Evolutionary conservation across 2,329 filamentous ascomycete species (phyloP).

Genomic region (Hymenoscyphus linearis): DNA sequence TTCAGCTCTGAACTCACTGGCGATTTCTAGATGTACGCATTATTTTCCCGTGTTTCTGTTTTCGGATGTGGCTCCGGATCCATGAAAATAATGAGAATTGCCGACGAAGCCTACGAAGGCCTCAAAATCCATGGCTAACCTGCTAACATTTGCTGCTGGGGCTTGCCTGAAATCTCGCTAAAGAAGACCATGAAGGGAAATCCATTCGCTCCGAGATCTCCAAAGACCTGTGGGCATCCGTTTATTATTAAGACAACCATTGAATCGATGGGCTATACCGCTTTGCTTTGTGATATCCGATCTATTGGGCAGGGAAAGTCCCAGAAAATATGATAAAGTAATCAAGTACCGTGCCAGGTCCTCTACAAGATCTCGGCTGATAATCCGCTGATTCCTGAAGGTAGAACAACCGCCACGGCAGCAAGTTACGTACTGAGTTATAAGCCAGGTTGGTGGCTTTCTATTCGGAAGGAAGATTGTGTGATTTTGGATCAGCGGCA

Average conservation of each 20-base stretch:
- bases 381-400: too few relatives aligned
- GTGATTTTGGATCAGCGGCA: background rate
- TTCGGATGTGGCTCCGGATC: background rate
- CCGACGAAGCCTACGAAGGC: background rate
- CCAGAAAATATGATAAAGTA: slow-evolving; percentile 2
- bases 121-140: background rate
- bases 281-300: background rate
- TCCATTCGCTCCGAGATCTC: background rate
- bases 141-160: background rate
- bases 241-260: background rate
- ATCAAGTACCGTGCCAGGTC: slow-evolving; percentile 2
- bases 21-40: background rate
- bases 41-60: background rate
- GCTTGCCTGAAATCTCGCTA: background rate
- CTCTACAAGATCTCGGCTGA: background rate
- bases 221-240: background rate
- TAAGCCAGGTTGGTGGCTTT: background rate
- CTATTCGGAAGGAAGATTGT: background rate
- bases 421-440: background rate
- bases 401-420: background rate
- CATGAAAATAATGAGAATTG: too few relatives aligned
- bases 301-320: slow-evolving; percentile 5
- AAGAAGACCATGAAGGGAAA: background rate
- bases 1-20: background rate
- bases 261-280: background rate